Percentiles rank a stretch among this genome's conserved stretches.
phyloP scores from a whole-genome alignment of 108 stramenopile species.

The Parmales sp. region DNA sequence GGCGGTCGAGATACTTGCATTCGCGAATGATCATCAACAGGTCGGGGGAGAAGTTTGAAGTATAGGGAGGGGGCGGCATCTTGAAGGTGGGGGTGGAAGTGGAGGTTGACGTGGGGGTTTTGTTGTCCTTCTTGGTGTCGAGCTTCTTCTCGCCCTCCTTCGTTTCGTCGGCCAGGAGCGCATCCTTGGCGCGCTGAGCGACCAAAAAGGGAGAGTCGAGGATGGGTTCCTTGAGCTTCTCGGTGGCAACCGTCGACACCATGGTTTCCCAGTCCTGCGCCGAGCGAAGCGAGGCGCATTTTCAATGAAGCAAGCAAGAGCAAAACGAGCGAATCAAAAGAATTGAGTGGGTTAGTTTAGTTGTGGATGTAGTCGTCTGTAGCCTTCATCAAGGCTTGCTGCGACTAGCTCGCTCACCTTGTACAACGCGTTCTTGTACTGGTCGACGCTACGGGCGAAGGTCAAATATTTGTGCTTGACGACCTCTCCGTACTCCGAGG shows the following conservation, averaged over 20 bases:
- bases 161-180: neutral
- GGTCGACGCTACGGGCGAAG: conserved; percentile 46
- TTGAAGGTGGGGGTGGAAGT: neutral
- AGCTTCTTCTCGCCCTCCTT: conserved; percentile 3
- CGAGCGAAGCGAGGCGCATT: no score
- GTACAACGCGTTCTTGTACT: conserved; percentile 37
- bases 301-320: no score
- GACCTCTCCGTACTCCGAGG: conserved; percentile 33
- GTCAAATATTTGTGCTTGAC: conserved; percentile 48
- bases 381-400: no score
- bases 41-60: conserved; percentile 46
- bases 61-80: conserved; percentile 49
- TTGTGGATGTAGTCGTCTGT: no score
- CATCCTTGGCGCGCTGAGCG: conserved; percentile 1
- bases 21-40: conserved; percentile 46
- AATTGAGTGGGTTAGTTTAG: no score
- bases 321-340: no score
- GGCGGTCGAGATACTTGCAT: conserved; percentile 52
- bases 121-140: neutral
- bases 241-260: conserved; percentile 31
- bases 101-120: neutral
- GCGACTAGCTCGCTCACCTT: no score
- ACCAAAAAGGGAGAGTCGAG: conserved; percentile 20
- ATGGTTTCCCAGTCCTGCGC: conserved; percentile 43
- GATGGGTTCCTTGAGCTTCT: conserved; percentile 48